These are phyloP conservation scores for Diplodia corticola DNA, from an alignment of 2,329 filamentous ascomycete species.

Conservation along the genomic window DNA sequence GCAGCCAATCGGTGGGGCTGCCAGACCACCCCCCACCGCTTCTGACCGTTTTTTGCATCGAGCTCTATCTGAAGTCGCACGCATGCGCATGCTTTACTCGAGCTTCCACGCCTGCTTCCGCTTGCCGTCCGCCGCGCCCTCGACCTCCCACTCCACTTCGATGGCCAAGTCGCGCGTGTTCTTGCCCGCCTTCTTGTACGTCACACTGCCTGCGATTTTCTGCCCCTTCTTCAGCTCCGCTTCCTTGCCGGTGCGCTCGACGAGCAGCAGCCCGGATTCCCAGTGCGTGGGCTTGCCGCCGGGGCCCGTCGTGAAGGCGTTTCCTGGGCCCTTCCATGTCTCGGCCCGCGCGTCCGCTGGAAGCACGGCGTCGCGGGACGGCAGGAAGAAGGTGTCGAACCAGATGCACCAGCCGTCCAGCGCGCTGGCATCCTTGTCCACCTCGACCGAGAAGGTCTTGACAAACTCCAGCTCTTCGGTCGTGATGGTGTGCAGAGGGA, in stretches of 20 bases:
- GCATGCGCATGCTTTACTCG: constrained; percentile 27
- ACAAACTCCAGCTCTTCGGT: constrained; percentile 75
- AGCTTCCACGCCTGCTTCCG: constrained; percentile 36
- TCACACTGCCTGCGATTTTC: constrained; percentile 65
- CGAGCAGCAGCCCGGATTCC: constrained; percentile 78
- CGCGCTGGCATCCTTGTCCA: constrained; percentile 63
- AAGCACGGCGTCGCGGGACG: constrained; percentile 53
- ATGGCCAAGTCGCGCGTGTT: constrained; percentile 45
- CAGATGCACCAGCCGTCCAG: constrained; percentile 89
- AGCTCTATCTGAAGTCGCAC: constrained; percentile 30
- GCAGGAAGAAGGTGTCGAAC: constrained; percentile 92
- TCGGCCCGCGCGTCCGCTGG: constrained; percentile 56
- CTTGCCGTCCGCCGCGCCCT: constrained; percentile 28
- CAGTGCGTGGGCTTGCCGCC: constrained; percentile 79
- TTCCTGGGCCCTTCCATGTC: constrained; percentile 57
- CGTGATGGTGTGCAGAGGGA: constrained; percentile 74
- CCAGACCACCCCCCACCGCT: neutral
- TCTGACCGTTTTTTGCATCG: neutral
- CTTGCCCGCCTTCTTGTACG: constrained; percentile 64
- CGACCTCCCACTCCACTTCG: constrained; percentile 40
- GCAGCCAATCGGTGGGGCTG: constrained; percentile 3
- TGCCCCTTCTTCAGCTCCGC: constrained; percentile 55
- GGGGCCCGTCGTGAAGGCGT: constrained; percentile 82
- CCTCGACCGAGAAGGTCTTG: constrained; percentile 62
- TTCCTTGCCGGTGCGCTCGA: constrained; percentile 58